These are phyloP conservation scores for Taiozyma sp. DNA, from an alignment of 1,139 yeast species.

Conservation along the genomic window DNA sequence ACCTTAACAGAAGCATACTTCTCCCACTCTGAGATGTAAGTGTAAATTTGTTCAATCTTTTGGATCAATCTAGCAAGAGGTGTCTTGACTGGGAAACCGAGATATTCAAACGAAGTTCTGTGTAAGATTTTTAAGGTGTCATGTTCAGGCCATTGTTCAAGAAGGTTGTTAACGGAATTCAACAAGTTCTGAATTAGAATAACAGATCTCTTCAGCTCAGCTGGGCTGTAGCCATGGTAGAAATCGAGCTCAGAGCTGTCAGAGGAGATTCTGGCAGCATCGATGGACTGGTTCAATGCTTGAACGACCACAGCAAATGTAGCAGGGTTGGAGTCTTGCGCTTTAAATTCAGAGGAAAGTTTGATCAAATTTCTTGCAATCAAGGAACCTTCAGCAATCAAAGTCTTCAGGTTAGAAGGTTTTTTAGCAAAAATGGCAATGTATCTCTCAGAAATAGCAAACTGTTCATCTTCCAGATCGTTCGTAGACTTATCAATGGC, in stretches of 20 bases:
- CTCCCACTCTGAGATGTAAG: constrained; percentile 87
- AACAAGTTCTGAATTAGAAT: constrained; percentile 44
- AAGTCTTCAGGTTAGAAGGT: constrained; percentile 22
- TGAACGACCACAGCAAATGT: constrained; percentile 39
- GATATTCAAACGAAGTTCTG: constrained; percentile 63
- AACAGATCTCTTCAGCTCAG: constrained; percentile 59
- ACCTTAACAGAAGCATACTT: constrained; percentile 82
- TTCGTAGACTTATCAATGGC: constrained; percentile 13
- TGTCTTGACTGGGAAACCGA: constrained; percentile 53
- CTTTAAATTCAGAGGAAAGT: constrained; percentile 23
- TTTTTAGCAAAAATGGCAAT: constrained; percentile 27
- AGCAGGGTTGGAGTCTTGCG: constrained; percentile 30
- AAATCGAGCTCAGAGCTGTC: constrained; percentile 42
- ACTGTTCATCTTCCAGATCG: constrained; percentile 31
- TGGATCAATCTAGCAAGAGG: constrained; percentile 77
- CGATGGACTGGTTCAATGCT: constrained; percentile 30
- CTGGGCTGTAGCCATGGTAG: constrained; percentile 58
- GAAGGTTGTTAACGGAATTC: constrained; percentile 40
- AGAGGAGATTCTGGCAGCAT: constrained; percentile 20
- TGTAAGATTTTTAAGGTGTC: constrained; percentile 72
- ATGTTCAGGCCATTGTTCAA: constrained; percentile 90
- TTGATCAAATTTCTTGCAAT: constrained; percentile 28
- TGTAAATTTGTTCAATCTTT: constrained; percentile 82
- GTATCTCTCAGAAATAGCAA: constrained; percentile 32
- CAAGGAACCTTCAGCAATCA: constrained; percentile 40